These are phyloP conservation scores for Trametes villosa DNA, from an alignment of 768 basidiomycete genomes.

Conservation along the genomic window DNA sequence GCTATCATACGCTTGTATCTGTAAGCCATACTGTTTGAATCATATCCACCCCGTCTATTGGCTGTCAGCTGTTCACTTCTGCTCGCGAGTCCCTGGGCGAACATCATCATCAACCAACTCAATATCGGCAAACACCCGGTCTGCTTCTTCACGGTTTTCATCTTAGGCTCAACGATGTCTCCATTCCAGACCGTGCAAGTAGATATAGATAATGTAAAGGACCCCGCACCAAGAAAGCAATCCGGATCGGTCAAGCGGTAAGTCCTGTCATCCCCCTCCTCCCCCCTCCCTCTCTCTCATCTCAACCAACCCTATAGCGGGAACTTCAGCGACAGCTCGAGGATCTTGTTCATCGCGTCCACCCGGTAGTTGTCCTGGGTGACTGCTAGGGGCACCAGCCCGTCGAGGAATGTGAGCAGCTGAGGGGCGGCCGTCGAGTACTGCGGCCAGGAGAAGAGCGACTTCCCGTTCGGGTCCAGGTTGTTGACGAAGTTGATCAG, in stretches of 20 bases:
- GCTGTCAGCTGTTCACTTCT: conserved; percentile 1
- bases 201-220: not conserved
- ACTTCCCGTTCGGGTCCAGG: conserved; percentile 35
- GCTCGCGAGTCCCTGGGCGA: not conserved
- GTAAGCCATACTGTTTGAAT: conserved; percentile 34
- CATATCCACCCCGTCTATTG: conserved; percentile 23
- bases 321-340: conserved; percentile 21
- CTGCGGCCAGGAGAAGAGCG: conserved; percentile 28
- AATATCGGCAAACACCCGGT: too few species aligned
- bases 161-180: too few species aligned
- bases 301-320: conserved; percentile 11
- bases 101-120: too few species aligned
- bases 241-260: too few species aligned
- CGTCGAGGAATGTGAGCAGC: conserved; percentile 26
- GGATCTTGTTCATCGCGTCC: conserved; percentile 20
- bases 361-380: conserved; percentile 24
- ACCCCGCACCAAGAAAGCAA: too few species aligned
- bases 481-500: conserved; percentile 36
- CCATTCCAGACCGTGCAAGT: not conserved
- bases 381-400: conserved; percentile 9
- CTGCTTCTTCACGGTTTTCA: too few species aligned
- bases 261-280: not conserved
- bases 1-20: conserved; percentile 39
- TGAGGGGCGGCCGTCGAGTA: conserved; percentile 23
- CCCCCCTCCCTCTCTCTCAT: not conserved